A percentile compares a stretch with the other conserved stretches of the same genome.
Conservation (phyloP, 2,329 filamentous ascomycete genomes). For the Phialophora verrucosa region DNA sequence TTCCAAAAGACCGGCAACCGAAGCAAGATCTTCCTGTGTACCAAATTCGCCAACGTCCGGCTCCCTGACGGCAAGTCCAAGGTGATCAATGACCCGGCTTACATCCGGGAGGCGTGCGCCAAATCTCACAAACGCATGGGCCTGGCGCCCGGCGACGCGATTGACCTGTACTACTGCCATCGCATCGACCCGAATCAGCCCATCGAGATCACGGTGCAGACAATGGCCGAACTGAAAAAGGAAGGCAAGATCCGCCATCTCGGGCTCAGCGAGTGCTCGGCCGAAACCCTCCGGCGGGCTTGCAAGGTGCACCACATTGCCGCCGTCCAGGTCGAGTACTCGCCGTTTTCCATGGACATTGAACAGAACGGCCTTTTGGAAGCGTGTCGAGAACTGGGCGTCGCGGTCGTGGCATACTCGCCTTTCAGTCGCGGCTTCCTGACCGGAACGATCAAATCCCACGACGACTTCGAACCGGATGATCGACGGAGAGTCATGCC, state of each 20-base stretch:
- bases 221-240: conserved; percentile 43
- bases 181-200: conserved; percentile 60
- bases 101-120: conserved; percentile 50
- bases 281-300: conserved; percentile 51
- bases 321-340: conserved; percentile 65
- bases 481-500: conserved; percentile 53
- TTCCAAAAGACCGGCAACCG: conserved; percentile 51
- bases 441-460: conserved; percentile 54
- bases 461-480: conserved; percentile 54
- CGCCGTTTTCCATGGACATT: conserved; percentile 62
- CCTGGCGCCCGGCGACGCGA: conserved; percentile 45
- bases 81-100: conserved; percentile 49
- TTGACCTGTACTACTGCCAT: conserved; percentile 42
- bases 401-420: conserved; percentile 65
- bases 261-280: conserved; percentile 51
- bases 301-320: conserved; percentile 44
- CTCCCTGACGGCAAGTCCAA: conserved; percentile 27
- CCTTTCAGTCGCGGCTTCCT: conserved; percentile 64
- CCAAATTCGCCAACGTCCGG: conserved; percentile 54
- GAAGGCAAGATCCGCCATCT: conserved; percentile 51
- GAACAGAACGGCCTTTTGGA: conserved; percentile 63
- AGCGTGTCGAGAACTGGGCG: conserved; percentile 62
- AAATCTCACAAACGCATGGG: conserved; percentile 51
- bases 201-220: conserved; percentile 54
- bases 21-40: conserved; percentile 59